Evolutionary conservation across 179 eudicot genomes (phyloP), one percentile per base, ranked within the genome.

Genomic region (Heliamphora pulchella): DNA sequence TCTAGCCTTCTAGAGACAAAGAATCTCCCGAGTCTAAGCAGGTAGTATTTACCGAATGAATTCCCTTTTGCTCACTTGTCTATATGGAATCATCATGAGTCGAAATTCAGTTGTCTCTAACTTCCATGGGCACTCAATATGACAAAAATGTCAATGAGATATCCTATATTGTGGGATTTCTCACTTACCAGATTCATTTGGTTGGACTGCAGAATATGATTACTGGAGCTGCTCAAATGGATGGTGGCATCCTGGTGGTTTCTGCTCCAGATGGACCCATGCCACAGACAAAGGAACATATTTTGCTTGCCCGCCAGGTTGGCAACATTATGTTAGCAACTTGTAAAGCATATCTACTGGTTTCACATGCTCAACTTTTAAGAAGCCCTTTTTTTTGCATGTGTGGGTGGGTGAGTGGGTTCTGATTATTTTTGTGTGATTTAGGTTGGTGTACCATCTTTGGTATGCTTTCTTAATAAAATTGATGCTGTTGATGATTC

Each of bases 191-290:
- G 47, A 71, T 66, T 51, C 50, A 53, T 82, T 54, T 74, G 54
- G 6, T 74, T 54, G 58, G 11, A 54, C 58, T 85, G 78, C 90
- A 96, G 98, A 96, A 94, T 83, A 92, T 96, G 99, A 94, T 96
- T 74, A 94, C 99, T 81, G 99, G 98, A 82, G 99, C 98, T 79
- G 98, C 99, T 72, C 99, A 96, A 87, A 94, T 96, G 93, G 99
- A 96, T 88, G 99, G 98, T 41, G 99, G 98, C 76, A 96, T 96
- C 80, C 88, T 96, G 71, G 98, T 96, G 80, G 99, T 96, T 47
- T 96, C 99, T 83, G 98, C 97, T 76, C 98, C 98, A n/a, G 99
- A 96, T 84, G 99, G 99, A 57, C 97, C 97, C 77, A 94, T 96
- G 98, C 99, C 98, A 43, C 98, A 96, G 80, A 96, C 99, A 41